A percentile compares a stretch with the other conserved stretches of the same genome.
Evolutionary conservation across 768 basidiomycete genomes (phyloP).

Genomic region (Tylopilus vinaceipallidus): DNA sequence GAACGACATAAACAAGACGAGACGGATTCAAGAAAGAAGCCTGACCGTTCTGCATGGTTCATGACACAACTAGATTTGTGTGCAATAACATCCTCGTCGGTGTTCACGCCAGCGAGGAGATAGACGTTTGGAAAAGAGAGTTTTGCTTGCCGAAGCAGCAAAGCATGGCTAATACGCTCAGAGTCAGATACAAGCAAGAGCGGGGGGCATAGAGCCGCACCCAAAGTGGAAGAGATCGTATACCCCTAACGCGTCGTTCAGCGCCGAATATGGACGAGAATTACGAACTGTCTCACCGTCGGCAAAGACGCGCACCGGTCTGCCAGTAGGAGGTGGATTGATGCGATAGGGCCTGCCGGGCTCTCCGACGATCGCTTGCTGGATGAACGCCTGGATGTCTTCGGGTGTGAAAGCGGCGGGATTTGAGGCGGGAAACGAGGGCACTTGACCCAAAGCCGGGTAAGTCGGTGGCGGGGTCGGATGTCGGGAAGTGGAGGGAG

Average conservation of each 20-base stretch:
- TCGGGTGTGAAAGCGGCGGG: conserved; percentile 66
- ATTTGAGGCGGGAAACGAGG: conserved; percentile 49
- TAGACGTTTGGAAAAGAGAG: conserved; percentile 87
- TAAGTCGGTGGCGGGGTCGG: conserved; percentile 26
- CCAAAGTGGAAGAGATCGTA: conserved; percentile 98
- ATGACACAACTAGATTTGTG: conserved; percentile 87
- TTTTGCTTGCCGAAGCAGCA: conserved; percentile 96
- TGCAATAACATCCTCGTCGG: conserved; percentile 74
- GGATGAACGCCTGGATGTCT: conserved; percentile 80
- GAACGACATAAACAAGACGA: conserved; percentile 2
- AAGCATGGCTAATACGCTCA: conserved; percentile 66
- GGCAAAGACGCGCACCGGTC: conserved; percentile 89
- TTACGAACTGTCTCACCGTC: conserved; percentile 60
- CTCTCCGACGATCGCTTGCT: conserved; percentile 72
- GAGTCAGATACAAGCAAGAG: conserved; percentile 4
- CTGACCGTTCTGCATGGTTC: conserved; percentile 82
- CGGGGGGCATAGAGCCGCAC: conserved; percentile 41
- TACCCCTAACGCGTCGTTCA: conserved; percentile 55
- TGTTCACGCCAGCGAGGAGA: conserved; percentile 90
- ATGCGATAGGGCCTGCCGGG: conserved; percentile 71
- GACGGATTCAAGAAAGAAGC: neutral
- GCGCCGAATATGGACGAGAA: neutral
- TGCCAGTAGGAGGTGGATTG: conserved; percentile 74
- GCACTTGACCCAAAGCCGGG: conserved; percentile 37
- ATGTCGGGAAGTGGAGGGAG: conserved; percentile 20